Base-by-base conservation (phyloP, 192 early-diverging fungal genomes). In the Phycomyces blakesleeanus region DNA sequence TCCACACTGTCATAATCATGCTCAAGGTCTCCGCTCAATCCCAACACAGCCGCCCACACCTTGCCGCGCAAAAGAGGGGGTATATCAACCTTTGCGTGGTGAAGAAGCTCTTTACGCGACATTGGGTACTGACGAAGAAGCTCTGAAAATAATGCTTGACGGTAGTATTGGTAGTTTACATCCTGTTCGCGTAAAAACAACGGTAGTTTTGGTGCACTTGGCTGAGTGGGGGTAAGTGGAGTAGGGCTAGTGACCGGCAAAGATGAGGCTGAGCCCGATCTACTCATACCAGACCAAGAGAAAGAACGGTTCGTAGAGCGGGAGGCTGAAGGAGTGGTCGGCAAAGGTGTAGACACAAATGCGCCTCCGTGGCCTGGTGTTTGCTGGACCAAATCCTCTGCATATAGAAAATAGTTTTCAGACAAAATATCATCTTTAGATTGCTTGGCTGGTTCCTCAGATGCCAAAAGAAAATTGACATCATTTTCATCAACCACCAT, bases 41-140 rank as follows among this genome's bases (percentile, higher is more conserved):
- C 81, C 3, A 89, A 57, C 20, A 89, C 76, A 0, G 82, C 81
- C 27, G 88, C 84, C 88, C 88, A 89, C 2, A 89, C 70, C 61
- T 76, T 78, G 18, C 83, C 85, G 6, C 88, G 80, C 27, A 87
- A 52, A 9, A 85, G 59, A 2, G 85, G 82, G 27, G 82, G 81
- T 42, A 87, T 82, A 51, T 86, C 85, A 2, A 81, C 74, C 55
- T 81, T 83, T 22, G 83, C 80, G 55, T 87, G 83, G 59, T 82
- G 77, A 51, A 81, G 57, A 40, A 84, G 81, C 50, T 85, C 83
- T 21, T 75, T 64, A 21, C 71, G 61, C 0, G 83, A 83, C 12
- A 79, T 74, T 5, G 87, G 87, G 47, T 83, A 85, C 67, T 84
- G 73, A 15, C 67, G 70, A 18, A 89, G 61, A 14, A 87, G 63